Evolutionary conservation across 768 basidiomycete species (phyloP).

Genomic region (Gloeostereum incarnatum): DNA sequence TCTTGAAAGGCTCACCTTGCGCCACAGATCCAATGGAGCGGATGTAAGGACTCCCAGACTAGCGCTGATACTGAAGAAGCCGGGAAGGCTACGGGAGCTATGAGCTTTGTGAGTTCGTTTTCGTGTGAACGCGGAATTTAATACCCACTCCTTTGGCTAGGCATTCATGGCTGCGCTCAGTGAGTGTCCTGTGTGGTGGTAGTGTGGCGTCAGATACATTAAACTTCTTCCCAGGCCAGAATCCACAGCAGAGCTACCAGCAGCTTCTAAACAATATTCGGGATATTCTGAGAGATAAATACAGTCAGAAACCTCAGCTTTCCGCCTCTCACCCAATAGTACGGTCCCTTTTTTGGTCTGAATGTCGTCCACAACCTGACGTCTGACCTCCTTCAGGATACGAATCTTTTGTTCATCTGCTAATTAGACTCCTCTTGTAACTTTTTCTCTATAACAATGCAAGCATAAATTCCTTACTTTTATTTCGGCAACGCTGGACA

Average conservation of each 20-base stretch:
- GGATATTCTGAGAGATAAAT: slow-evolving; percentile 31
- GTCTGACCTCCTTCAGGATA: slow-evolving; percentile 17
- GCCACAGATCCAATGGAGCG: slow-evolving; percentile 73
- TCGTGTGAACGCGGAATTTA: not conserved
- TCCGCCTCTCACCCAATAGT: slow-evolving; percentile 34
- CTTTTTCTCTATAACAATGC: too few relatives aligned
- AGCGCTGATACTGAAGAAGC: slow-evolving; percentile 67
- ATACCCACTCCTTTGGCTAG: slow-evolving; percentile 14
- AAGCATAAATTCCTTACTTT: too few relatives aligned
- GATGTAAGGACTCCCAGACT: slow-evolving; percentile 76
- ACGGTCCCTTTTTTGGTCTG: slow-evolving; percentile 9
- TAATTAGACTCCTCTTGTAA: slow-evolving; percentile 11
- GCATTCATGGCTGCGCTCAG: slow-evolving; percentile 53
- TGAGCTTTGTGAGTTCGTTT: slow-evolving; percentile 59
- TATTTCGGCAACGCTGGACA: too few relatives aligned
- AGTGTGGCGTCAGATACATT: slow-evolving; percentile 1
- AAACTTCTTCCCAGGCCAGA: slow-evolving; percentile 20
- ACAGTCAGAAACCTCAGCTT: slow-evolving; percentile 50
- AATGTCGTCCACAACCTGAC: not conserved
- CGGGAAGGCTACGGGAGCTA: slow-evolving; percentile 65
- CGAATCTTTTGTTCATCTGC: slow-evolving; percentile 28
- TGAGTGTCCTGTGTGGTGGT: slow-evolving; percentile 16
- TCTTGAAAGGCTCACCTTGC: slow-evolving; percentile 1
- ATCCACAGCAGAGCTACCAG: slow-evolving; percentile 41
- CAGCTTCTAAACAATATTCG: slow-evolving; percentile 36